Evolutionary conservation across 148 eudicot genomes (phyloP), one percentile per base, ranked within the genome.

Genomic region (Pouteria glomerata): DNA sequence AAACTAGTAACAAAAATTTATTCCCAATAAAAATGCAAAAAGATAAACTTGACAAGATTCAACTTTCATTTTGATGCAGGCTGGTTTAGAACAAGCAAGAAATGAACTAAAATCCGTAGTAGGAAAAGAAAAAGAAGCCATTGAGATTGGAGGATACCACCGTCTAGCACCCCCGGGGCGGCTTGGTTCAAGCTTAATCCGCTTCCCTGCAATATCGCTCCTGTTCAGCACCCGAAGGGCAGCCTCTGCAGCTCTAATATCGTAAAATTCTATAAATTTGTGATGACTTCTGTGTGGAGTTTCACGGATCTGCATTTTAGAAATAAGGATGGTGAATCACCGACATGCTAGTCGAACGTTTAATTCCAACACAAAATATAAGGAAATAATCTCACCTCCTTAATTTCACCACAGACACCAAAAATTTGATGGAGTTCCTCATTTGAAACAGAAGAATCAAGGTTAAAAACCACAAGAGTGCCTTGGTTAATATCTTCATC

Each of bases 231-330:
- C 88, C 73, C 53, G 75, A 70, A 78, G 81, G 67, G 95, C 95
- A 78, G 86, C 79, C 75, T 85, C 90, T 47, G 87, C 94, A 47
- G 89, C 87, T 85, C 94, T 81, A 18, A 87, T 76, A 79, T 89
- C 94, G 77, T 77, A 87, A 65, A 83, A 89, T 51, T 89, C 94
- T 31, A 89, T 69, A 45, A 73, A 66, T 76, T 76, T 87, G 37
- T 82, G 78, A 48, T 74, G 68, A 73, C 83, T 74, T 76, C 68
- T 71, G 53, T 72, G 77, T n/a, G 89, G 78, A 76, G 81, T 60
- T 53, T 82, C 94, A 47, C 80, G 83, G 35, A 89, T 77, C 94
- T 89, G 82, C 75, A 70, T 30, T 16, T 8, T 41, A 59, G 52
- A 63, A 69, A 51, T 24, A 68, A 13, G 52, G 15, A 76, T 55